Evolutionary conservation across 2,329 filamentous ascomycete species (phyloP), one percentile per base, ranked within the genome.

Genomic region (Fusarium sp.): DNA sequence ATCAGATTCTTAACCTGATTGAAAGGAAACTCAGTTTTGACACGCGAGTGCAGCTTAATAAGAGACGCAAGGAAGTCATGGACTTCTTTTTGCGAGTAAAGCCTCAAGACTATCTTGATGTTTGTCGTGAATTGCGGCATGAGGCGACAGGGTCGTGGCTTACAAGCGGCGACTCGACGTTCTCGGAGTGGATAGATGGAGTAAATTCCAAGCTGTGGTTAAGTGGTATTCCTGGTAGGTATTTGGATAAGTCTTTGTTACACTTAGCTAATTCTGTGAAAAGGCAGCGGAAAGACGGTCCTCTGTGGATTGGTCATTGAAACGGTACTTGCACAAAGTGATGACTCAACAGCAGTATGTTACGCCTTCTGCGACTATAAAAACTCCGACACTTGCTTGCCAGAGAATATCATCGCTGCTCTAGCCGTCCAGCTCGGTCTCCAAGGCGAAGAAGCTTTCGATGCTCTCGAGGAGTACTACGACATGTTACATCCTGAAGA

Each of bases 351-450:
- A 15, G 54, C 53, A 5, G 44, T 41, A 3, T 50, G 45, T 2
- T 55, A 30, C 10, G 44, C 52, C 6, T 65, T 65, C 43, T 65
- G 62, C 26, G 62, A 65, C 6, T 65, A 65, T 30, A 65, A 65
- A 8, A 35, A 53, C 7, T 4, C 37, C 1, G 32, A 43, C 0
- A 33, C 56, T 0, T 45, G 43, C 7, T 6, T 35, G 5, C 56
- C 62, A 4, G 52, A 56, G 4, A 65, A 65, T 4, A 54, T 62
- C 3, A 8, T 65, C 4, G 35, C 47, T 30, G 56, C 62, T 14
- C 22, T 65, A 0, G 62, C 52, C 5, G 57, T 61, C 13, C 62
- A 65, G 6, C 56, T 65, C 17, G 52, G 47, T 13, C 56, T 44
- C 4, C 62, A 65, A 4, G 32, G 41, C 1, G 43, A 50, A 7